Evolutionary conservation across 164 flowering plant species (phyloP), one percentile per base, ranked within the genome.

Genomic region (Protea cynaroides): DNA sequence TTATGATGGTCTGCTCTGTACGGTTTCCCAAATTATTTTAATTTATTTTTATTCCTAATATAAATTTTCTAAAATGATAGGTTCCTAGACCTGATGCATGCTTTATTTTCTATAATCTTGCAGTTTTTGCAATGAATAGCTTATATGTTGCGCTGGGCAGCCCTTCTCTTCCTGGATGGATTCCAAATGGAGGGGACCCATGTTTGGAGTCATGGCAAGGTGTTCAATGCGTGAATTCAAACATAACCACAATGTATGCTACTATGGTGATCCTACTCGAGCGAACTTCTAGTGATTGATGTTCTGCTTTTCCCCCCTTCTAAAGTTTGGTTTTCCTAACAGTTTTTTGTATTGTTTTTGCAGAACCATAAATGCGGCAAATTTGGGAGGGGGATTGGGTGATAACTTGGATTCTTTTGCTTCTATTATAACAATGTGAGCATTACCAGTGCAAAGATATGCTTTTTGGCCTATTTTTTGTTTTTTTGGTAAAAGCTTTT

Each of bases 131-230:
- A 8, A 91, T 91, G 19, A 87, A 87, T 65, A 73, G 47, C 68
- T 73, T 90, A 43, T 80, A 77, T 72, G 72, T 62, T 67, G 68
- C 91, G 19, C 66, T 90, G 70, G 87, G 90, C 12, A 51, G 65
- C 15, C 96, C 96, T 29, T 17, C 60, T 56, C 84, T 90, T 66
- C 85, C 87, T 43, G 83, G 84, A 44, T 90, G 96, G 96, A 71
- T 79, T 71, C 68, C 82, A 18, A 63, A 59, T 67, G 96, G 82
- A n/a, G 94, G 94, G 74, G 97, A 90, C 75, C 97, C 97, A 1
- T 90, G 97, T 74, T 75, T 72, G 57, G 90, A 82, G 70, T 63
- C 67, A 13, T 90, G 97, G 97, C 92, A 90, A 76, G 97, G 97
- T 12, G 81, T 90, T 44, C 51, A 18, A 56, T 91, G 97, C 65